Conservation (phyloP, 2,329 filamentous ascomycete genomes). For the Ceratocystiopsis sp. region DNA sequence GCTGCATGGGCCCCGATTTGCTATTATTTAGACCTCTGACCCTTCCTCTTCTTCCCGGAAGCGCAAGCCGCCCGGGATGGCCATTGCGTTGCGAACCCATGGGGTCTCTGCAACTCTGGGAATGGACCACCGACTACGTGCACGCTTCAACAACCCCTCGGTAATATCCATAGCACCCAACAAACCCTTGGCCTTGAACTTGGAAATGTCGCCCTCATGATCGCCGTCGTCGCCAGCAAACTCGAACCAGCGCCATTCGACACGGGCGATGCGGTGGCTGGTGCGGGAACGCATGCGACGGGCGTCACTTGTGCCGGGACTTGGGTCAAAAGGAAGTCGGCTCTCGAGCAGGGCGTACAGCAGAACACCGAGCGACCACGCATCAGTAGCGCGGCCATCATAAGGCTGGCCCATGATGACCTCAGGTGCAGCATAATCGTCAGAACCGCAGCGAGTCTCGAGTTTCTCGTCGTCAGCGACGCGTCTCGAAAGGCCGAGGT, state of each 20-base stretch:
- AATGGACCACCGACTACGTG: slow-evolving; percentile 59
- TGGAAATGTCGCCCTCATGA: slow-evolving; percentile 49
- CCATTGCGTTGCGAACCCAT: slow-evolving; percentile 64
- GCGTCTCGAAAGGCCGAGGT: slow-evolving; percentile 75
- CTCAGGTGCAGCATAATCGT: slow-evolving; percentile 94
- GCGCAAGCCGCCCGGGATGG: slow-evolving; percentile 43
- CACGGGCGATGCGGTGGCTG: slow-evolving; percentile 84
- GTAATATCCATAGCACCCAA: slow-evolving; percentile 66
- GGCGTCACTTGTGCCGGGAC: slow-evolving; percentile 61
- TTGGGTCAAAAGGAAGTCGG: slow-evolving; percentile 82
- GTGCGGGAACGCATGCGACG: slow-evolving; percentile 64
- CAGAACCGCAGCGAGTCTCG: slow-evolving; percentile 86
- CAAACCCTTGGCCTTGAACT: slow-evolving; percentile 46
- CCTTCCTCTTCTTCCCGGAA: slow-evolving; percentile 43
- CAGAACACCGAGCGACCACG: slow-evolving; percentile 87
- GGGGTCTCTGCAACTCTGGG: slow-evolving; percentile 52
- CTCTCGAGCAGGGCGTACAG: slow-evolving; percentile 87
- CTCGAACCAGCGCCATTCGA: slow-evolving; percentile 89
- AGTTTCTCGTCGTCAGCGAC: slow-evolving; percentile 76
- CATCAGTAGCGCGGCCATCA: slow-evolving; percentile 79
- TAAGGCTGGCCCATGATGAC: slow-evolving; percentile 92
- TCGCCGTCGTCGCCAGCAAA: slow-evolving; percentile 75
- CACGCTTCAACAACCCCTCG: slow-evolving; percentile 69
- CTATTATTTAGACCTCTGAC: slow-evolving; percentile 10
- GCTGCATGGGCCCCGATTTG: slow-evolving; percentile 13